Evolutionary conservation across 306 rosid genomes (phyloP), one percentile per base, ranked within the genome.

Genomic region (Fragaria ananassa): DNA sequence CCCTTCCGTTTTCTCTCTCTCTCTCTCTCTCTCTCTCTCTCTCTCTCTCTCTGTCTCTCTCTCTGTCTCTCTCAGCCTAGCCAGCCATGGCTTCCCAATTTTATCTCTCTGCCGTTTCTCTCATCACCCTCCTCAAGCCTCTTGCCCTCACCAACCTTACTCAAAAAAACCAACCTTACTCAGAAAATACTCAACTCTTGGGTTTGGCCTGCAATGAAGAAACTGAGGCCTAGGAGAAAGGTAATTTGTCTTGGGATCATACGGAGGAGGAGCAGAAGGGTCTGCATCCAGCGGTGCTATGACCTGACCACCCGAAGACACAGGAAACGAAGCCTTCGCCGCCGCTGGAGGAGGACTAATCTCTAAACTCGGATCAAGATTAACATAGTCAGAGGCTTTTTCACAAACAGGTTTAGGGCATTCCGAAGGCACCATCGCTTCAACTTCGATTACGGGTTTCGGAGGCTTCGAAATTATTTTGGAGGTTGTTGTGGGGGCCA

Each of bases 161-260:
- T 71, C 31, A 88, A 78, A 68, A 25, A 83, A n/a, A 42, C 76
- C 80, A 65, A 81, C 86, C 42, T 63, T 76, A 53, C 70, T 71
- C 31, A 88, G 79, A 68, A 25, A 83, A n/a, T 44, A 76, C 66
- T 83, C 85, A 29, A 86, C 80, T 71, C 90, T 77, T 2, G 90
- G 88, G 67, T 85, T 89, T 0, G 94, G 97, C 74, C 72, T 86
- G 83, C 89, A 93, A 77, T 80, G 92, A 57, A 93, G 97, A 75
- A 93, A 93, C 79, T 86, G 93, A 3, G 98, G 97, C 78, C 96
- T 87, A 0, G 98, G 96, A 1, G 96, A 93, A 34, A 90, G 86
- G 76, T 86, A 91, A 80, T 93, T 93, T 11, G 89, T 87, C 86
- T 87, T 91, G 29, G 97, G 96, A 76, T 91, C 96, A 75, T 90